Base-by-base conservation (phyloP, 805 yeast species). In the Saturnispora zaruensis region DNA sequence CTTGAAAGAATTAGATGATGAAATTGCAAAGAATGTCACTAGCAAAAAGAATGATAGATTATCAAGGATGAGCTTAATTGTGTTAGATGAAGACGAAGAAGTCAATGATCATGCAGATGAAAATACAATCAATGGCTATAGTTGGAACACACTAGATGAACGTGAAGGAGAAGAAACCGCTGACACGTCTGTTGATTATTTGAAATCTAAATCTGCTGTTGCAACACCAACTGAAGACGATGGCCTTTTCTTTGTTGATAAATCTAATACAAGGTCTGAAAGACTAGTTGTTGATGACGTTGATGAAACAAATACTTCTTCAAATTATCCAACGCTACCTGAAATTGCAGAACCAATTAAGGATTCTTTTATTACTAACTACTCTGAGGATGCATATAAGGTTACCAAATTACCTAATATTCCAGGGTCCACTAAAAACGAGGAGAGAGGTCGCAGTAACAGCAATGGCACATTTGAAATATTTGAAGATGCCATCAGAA, bases 341-440 rank as follows among this genome's bases (percentile, higher is more conserved):
- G 32, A 51, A 8, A 53, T 53, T 3, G 55, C 55, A 50, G 60
- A 61, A 34, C 21, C 13, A 5, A 63, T 58, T 25, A 62, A 63
- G 25, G 78, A 74, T 53, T 71, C 79, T 1, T 68, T 74, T 61
- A 68, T 70, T 25, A 70, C 76, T 26, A 60, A 62, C 37, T 61
- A 59, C 45, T 66, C 67, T 2, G 68, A 62, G 14, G 68, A 61
- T 41, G 66, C 72, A 25, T 74, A 76, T 60, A 78, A 74, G 53
- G 67, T 67, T 48, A 68, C 75, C 53, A 72, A 73, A 56, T 61
- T 78, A 51, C 83, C 82, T 6, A 74, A 74, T 38, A 70, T 68
- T 49, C 71, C 72, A 14, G 66, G 65, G 9, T 66, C 71, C 14
- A 71, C 68, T 51, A 60, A 66, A 32, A 66, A 66, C 53, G 60